Percentiles rank a stretch among this genome's conserved stretches.
Evolutionary conservation across 2,329 filamentous ascomycete species (phyloP).

Genomic region (Arthrobotrys conoides): DNA sequence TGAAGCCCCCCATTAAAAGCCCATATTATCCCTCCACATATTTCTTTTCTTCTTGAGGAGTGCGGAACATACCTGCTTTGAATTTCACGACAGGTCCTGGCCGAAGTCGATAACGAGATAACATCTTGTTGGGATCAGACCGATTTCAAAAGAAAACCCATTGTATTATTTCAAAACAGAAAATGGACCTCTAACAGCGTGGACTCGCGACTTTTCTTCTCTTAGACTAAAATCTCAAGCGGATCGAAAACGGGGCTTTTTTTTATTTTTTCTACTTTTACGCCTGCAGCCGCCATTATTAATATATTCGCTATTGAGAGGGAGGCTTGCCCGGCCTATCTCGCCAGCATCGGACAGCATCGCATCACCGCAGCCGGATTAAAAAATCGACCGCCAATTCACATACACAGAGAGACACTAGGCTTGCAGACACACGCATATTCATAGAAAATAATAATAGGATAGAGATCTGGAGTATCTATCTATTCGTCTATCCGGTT

Average conservation of each 20-base stretch:
- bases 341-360: constrained; percentile 54
- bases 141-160: neutral
- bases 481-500: neutral
- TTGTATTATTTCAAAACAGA: constrained; percentile 15
- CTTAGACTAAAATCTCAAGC: constrained; percentile 21
- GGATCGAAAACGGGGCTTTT: constrained; percentile 15
- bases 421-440: neutral
- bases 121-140: neutral
- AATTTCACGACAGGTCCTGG: constrained; percentile 4
- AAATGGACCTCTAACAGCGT: constrained; percentile 44
- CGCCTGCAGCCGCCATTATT: constrained; percentile 37
- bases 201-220: constrained; percentile 25
- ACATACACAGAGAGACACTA: neutral
- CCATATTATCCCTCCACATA: constrained; percentile 40
- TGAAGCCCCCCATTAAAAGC: constrained; percentile 13
- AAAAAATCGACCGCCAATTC: constrained; percentile 15
- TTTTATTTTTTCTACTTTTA: too few relatives aligned
- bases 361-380: constrained; percentile 31
- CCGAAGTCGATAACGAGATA: too few relatives aligned
- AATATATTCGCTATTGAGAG: constrained; percentile 38
- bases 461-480: neutral
- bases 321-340: constrained; percentile 29
- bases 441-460: constrained; percentile 3
- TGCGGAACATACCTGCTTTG: neutral
- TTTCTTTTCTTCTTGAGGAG: neutral